phyloP scores from a whole-genome alignment of 768 basidiomycete genomes.

The Trametopsis cervina region DNA sequence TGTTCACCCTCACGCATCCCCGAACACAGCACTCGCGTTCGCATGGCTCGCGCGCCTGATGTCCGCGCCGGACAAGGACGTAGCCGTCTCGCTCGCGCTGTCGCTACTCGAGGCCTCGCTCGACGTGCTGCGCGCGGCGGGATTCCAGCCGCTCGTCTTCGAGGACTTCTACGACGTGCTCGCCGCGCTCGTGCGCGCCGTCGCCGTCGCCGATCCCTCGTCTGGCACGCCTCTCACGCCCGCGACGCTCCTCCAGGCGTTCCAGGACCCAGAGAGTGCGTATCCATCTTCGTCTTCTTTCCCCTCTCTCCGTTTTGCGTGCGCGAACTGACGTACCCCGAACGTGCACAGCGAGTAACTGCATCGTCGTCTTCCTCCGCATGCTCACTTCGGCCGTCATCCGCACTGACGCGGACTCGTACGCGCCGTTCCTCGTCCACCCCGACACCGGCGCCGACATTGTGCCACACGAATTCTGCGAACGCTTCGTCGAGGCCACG shows the following conservation, averaged over 20 bases:
- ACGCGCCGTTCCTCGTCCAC: slow-evolving; percentile 67
- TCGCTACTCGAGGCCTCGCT: slow-evolving; percentile 45
- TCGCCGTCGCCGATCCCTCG: slow-evolving; percentile 30
- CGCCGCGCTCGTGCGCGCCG: slow-evolving; percentile 30
- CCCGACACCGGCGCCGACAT: slow-evolving; percentile 61
- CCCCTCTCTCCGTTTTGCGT: not conserved
- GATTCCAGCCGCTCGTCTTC: slow-evolving; percentile 62
- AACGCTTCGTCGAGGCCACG: slow-evolving; percentile 66
- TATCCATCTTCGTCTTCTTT: too few species aligned
- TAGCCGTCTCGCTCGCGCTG: slow-evolving; percentile 43
- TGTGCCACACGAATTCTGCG: slow-evolving; percentile 61
- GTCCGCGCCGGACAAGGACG: slow-evolving; percentile 25
- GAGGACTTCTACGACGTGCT: slow-evolving; percentile 74
- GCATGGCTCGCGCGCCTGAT: slow-evolving; percentile 74
- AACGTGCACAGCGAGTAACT: slow-evolving; percentile 47
- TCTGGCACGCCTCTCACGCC: slow-evolving; percentile 31
- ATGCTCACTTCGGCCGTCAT: slow-evolving; percentile 82
- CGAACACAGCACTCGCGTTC: slow-evolving; percentile 71
- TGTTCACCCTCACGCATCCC: too few species aligned
- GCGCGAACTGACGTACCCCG: not conserved
- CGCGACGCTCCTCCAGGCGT: slow-evolving; percentile 37
- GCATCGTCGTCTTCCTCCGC: slow-evolving; percentile 74
- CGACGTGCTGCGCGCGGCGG: slow-evolving; percentile 44
- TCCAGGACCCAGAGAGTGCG: slow-evolving; percentile 48
- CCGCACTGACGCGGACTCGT: slow-evolving; percentile 51